Conservation (phyloP, 148 eudicot genomes). For the Camellia lanceoleosa region DNA sequence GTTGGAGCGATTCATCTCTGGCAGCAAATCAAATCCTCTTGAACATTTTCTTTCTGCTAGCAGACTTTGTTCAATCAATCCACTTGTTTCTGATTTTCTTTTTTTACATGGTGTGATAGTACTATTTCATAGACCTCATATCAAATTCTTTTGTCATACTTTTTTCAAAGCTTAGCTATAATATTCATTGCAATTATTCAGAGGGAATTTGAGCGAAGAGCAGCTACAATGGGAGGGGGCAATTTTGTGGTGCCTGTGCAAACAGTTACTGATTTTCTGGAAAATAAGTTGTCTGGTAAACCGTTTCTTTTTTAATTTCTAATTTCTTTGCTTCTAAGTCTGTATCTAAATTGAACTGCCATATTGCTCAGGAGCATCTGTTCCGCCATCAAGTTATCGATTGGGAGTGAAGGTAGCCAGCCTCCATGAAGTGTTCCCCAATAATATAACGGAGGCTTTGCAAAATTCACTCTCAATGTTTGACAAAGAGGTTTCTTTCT, state of each 20-base stretch:
- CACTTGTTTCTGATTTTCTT: neutral
- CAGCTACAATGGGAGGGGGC: constrained; percentile 94
- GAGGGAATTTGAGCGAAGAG: constrained; percentile 80
- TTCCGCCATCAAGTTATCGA: constrained; percentile 88
- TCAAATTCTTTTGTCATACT: neutral
- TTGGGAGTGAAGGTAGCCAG: constrained; percentile 79
- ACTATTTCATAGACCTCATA: neutral
- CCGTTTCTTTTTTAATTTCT: neutral
- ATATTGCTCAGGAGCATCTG: constrained; percentile 43
- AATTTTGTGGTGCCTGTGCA: constrained; percentile 93
- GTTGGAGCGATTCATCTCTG: neutral
- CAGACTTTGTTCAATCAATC: neutral
- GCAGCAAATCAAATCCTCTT: neutral
- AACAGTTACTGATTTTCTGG: constrained; percentile 75
- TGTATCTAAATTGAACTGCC: constrained; percentile 4
- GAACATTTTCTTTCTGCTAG: neutral
- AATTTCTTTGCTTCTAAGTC: neutral
- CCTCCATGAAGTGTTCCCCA: constrained; percentile 79
- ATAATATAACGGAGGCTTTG: constrained; percentile 71
- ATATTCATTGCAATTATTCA: constrained; percentile 14
- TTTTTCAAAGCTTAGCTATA: neutral
- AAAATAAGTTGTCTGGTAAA: constrained; percentile 69
- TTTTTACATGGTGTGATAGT: neutral
- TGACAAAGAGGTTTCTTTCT: constrained; percentile 63
- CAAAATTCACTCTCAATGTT: constrained; percentile 74